Conservation (phyloP, 2,329 filamentous ascomycete species). For the Calonectria fujianensis region DNA sequence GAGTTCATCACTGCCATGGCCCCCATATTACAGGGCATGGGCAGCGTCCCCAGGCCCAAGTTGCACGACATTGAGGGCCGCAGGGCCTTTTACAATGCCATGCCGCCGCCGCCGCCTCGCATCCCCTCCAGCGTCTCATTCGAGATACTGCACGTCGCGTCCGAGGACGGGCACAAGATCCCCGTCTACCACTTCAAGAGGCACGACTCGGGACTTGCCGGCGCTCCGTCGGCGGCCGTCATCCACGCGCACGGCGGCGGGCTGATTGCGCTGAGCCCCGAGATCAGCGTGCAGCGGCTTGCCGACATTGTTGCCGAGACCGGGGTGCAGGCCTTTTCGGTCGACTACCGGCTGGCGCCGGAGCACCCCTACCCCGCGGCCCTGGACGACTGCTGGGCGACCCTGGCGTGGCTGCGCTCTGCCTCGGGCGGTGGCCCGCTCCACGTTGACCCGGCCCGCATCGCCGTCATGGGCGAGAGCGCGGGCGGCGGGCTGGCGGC, state of each 20-base stretch:
- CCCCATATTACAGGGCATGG: neutral
- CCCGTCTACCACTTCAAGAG: constrained; percentile 5
- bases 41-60: neutral
- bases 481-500: constrained; percentile 39
- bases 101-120: neutral
- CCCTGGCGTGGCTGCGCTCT: neutral
- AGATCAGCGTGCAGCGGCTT: constrained; percentile 9
- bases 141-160: constrained; percentile 6
- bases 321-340: constrained; percentile 36
- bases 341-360: constrained; percentile 40
- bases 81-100: neutral
- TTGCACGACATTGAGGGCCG: constrained; percentile 1
- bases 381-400: constrained; percentile 35
- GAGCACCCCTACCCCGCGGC: constrained; percentile 34
- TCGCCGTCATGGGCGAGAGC: constrained; percentile 43
- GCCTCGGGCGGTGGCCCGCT: neutral
- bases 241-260: constrained; percentile 28
- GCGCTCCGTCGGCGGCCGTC: constrained; percentile 7
- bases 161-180: neutral
- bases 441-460: constrained; percentile 17
- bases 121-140: neutral
- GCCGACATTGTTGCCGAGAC: constrained; percentile 15
- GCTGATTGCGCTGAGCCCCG: constrained; percentile 3
- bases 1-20: neutral
- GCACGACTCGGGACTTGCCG: neutral